Percentiles rank a stretch among this genome's conserved stretches.
Evolutionary conservation across 345 rosid species (phyloP).

Genomic region (Ceriops decandra): DNA sequence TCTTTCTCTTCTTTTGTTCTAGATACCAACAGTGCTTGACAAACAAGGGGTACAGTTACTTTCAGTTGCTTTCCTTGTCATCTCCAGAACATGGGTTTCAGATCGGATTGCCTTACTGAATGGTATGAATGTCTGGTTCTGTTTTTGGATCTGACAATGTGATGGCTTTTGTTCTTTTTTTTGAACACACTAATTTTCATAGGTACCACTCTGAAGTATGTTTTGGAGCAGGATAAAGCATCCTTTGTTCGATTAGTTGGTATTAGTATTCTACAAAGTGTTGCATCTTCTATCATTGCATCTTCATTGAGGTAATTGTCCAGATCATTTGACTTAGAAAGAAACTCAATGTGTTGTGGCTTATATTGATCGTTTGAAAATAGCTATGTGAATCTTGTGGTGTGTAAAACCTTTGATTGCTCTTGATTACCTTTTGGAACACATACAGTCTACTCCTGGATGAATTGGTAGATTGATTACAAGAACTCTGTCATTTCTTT

Average conservation of each 20-base stretch:
- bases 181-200: conserved; percentile 23
- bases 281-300: conserved; percentile 87
- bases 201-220: conserved; percentile 97
- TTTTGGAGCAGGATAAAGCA: conserved; percentile 91
- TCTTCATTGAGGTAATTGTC: conserved; percentile 76
- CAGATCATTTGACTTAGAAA: background rate
- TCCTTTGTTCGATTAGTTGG: conserved; percentile 82
- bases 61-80: conserved; percentile 78
- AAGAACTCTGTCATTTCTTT: too few species aligned
- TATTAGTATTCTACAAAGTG: conserved; percentile 88
- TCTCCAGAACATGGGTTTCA: conserved; percentile 89
- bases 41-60: conserved; percentile 91
- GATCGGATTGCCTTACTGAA: conserved; percentile 96
- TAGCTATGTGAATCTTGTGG: background rate
- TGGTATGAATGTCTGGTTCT: conserved; percentile 38
- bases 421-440: too few species aligned
- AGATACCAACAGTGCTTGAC: conserved; percentile 88
- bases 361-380: background rate
- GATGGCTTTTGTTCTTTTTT: conserved; percentile 12
- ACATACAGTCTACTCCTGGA: too few species aligned
- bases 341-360: background rate
- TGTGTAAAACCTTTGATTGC: too few species aligned
- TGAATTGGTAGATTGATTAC: too few species aligned
- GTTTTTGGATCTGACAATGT: conserved; percentile 12
- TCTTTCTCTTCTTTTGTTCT: conserved; percentile 9